These are phyloP conservation scores for Thelephora ganbajun DNA, from an alignment of 768 basidiomycete species.

Conservation along the genomic window DNA sequence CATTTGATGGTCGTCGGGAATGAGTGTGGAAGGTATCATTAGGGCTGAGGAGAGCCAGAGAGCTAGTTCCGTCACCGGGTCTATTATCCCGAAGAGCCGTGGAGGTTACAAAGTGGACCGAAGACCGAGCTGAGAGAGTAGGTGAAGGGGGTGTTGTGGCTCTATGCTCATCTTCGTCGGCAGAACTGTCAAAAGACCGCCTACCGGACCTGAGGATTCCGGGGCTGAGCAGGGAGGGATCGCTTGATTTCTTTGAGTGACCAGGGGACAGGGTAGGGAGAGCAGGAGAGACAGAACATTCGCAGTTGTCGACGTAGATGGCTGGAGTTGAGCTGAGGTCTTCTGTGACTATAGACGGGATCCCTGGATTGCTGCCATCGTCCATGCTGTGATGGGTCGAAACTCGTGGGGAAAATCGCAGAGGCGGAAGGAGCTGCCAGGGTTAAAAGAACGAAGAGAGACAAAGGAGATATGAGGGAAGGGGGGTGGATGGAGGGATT, in stretches of 20 bases:
- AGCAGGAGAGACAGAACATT: not conserved
- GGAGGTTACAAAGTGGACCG: conserved; percentile 42
- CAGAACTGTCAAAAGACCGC: conserved; percentile 19
- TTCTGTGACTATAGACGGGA: not conserved
- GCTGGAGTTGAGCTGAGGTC: not conserved
- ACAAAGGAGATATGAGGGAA: not conserved
- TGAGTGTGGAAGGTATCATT: conserved; percentile 22
- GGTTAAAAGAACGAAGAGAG: not conserved
- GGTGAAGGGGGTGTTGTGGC: conserved; percentile 54
- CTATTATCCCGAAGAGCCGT: conserved; percentile 54
- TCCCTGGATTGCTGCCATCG: not conserved
- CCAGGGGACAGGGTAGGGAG: not conserved
- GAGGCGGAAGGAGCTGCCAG: not conserved
- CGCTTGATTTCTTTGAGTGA: conserved; percentile 6
- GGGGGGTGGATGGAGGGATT: not conserved
- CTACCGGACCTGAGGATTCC: conserved; percentile 8
- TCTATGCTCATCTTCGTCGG: conserved; percentile 28
- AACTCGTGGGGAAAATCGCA: not conserved
- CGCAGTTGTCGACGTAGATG: not conserved
- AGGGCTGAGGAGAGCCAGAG: conserved; percentile 34
- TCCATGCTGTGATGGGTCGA: not conserved
- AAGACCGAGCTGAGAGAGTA: conserved; percentile 54
- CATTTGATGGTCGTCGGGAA: conserved; percentile 40
- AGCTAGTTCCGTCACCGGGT: conserved; percentile 45
- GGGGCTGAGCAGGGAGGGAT: conserved; percentile 9